A percentile compares a stretch with the other conserved stretches of the same genome.
phyloP scores from a whole-genome alignment of 495 filamentous ascomycete species.

The Penicillium subrubescens region DNA sequence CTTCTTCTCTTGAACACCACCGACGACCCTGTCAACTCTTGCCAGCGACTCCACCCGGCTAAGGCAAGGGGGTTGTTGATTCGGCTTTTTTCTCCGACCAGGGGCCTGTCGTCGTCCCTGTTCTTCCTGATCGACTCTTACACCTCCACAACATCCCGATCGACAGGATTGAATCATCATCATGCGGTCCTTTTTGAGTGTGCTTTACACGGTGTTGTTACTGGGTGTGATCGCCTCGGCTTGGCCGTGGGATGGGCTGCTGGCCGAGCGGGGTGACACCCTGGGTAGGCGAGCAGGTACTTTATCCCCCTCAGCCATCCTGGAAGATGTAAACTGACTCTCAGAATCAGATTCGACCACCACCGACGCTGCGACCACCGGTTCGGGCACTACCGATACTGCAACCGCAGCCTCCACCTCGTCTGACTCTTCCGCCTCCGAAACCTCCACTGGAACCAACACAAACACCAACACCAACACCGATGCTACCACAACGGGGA shows the following conservation, averaged over 20 bases:
- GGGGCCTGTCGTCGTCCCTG: slow-evolving; percentile 9
- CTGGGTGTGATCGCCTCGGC: slow-evolving; percentile 50
- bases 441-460: slow-evolving; percentile 17
- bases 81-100: slow-evolving; percentile 19
- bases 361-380: slow-evolving; percentile 23
- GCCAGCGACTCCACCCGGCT: slow-evolving; percentile 10
- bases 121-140: neutral
- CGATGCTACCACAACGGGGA: slow-evolving; percentile 17
- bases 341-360: slow-evolving; percentile 24
- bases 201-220: slow-evolving; percentile 45
- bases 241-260: slow-evolving; percentile 49
- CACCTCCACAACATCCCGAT: neutral
- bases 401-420: neutral
- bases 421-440: slow-evolving; percentile 2
- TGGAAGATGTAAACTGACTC: slow-evolving; percentile 5
- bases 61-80: slow-evolving; percentile 30
- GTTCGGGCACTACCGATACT: slow-evolving; percentile 12
- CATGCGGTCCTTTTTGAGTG: slow-evolving; percentile 41
- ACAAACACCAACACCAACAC: slow-evolving; percentile 13
- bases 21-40: neutral
- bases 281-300: slow-evolving; percentile 41
- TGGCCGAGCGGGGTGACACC: slow-evolving; percentile 31
- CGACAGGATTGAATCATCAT: slow-evolving; percentile 9
- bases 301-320: neutral
- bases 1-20: neutral